phyloP scores from a whole-genome alignment of 2,329 filamentous ascomycete species.

The Catunica adiposa region DNA sequence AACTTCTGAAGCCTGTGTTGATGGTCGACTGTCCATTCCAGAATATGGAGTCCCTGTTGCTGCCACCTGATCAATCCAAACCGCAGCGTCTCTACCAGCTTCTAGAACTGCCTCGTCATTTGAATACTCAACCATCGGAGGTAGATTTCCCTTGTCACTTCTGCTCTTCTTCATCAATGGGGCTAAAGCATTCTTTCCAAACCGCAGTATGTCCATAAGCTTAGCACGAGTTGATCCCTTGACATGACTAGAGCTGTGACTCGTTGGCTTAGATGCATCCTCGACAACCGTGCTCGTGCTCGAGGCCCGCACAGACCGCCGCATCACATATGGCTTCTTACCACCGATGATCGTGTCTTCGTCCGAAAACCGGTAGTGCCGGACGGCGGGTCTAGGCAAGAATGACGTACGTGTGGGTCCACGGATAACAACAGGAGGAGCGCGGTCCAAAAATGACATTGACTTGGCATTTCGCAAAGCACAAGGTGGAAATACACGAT shows the following conservation, averaged over 20 bases:
- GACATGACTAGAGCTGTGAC: no score
- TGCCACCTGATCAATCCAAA: background rate
- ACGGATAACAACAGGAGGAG: slow-evolving; percentile 2
- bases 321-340: slow-evolving; percentile 9
- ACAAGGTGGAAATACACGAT: background rate
- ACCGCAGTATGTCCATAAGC: slow-evolving; percentile 7
- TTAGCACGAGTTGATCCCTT: slow-evolving; percentile 3
- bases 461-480: slow-evolving; percentile 12
- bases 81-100: background rate
- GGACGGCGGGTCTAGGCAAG: slow-evolving; percentile 4
- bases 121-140: background rate
- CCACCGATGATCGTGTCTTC: slow-evolving; percentile 1
- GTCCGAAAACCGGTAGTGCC: slow-evolving; percentile 6
- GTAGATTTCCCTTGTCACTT: background rate
- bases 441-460: slow-evolving; percentile 13
- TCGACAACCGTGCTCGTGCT: slow-evolving; percentile 11
- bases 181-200: slow-evolving; percentile 9
- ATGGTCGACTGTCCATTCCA: slow-evolving; percentile 4
- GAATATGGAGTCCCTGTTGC: background rate
- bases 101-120: background rate
- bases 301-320: slow-evolving; percentile 6
- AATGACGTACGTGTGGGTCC: slow-evolving; percentile 7
- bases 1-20: slow-evolving; percentile 2
- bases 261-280: background rate
- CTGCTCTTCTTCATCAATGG: slow-evolving; percentile 9